Conservation (phyloP, 1,139 yeast genomes). For the Taphrina pruni region DNA sequence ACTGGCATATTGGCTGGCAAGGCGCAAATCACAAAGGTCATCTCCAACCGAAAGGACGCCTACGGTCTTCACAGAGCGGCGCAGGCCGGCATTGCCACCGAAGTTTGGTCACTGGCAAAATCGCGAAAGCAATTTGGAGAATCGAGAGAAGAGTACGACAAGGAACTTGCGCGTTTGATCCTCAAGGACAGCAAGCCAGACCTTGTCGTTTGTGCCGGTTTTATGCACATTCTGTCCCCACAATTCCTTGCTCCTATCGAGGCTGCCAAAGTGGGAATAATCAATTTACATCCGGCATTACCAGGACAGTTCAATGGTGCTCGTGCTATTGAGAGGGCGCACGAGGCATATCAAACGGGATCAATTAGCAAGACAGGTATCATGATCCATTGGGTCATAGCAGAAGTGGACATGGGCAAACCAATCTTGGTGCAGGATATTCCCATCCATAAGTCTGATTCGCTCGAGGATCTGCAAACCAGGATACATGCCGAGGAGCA, state of each 20-base stretch:
- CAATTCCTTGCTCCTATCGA: conserved; percentile 71
- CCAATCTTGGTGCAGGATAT: conserved; percentile 84
- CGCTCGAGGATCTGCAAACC: conserved; percentile 76
- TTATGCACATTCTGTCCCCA: conserved; percentile 92
- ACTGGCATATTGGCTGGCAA: conserved; percentile 54
- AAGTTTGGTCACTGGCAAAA: conserved; percentile 73
- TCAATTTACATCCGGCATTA: conserved; percentile 92
- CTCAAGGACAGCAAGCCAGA: conserved; percentile 64
- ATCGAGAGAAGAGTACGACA: conserved; percentile 74
- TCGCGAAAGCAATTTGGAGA: conserved; percentile 67
- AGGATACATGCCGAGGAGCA: conserved; percentile 89
- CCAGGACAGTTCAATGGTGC: conserved; percentile 98
- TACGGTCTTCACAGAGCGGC: conserved; percentile 82
- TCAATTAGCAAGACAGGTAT: conserved; percentile 82
- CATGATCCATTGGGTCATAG: conserved; percentile 94
- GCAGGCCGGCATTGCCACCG: conserved; percentile 69
- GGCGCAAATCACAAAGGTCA: conserved; percentile 72
- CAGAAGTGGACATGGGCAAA: conserved; percentile 91
- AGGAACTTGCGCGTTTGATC: conserved; percentile 73
- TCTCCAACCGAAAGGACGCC: conserved; percentile 82
- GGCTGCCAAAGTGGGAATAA: conserved; percentile 70
- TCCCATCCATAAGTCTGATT: conserved; percentile 70
- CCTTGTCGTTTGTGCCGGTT: conserved; percentile 94
- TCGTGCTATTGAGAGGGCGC: conserved; percentile 93
- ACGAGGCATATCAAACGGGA: conserved; percentile 90